These are phyloP conservation scores for Vitis hybrid DNA, from an alignment of 177 flowering plant species.

Conservation along the genomic window DNA sequence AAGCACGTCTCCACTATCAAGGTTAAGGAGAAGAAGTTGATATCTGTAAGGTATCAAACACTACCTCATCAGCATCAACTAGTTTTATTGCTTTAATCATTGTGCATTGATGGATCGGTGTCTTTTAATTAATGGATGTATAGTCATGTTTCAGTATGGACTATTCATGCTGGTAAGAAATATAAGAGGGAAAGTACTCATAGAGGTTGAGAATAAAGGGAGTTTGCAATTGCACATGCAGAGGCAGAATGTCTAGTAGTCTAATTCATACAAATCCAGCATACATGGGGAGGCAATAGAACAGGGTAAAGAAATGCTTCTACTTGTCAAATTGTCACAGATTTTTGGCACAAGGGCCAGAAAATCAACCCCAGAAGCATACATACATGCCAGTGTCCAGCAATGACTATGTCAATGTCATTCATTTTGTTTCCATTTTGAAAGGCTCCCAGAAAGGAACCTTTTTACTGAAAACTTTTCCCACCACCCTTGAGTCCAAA, in stretches of 20 bases:
- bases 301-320: neutral
- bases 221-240: too few relatives aligned
- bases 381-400: neutral
- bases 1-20: neutral
- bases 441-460: constrained; percentile 35
- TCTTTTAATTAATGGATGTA: neutral
- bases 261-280: constrained; percentile 1
- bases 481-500: constrained; percentile 43
- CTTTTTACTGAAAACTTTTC: constrained; percentile 26
- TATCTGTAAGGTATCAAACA: neutral
- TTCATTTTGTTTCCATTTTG: constrained; percentile 2
- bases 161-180: neutral
- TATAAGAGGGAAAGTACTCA: neutral
- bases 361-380: neutral
- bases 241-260: too few relatives aligned
- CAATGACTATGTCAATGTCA: neutral
- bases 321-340: too few relatives aligned
- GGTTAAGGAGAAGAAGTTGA: neutral
- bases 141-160: neutral
- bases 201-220: neutral
- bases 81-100: too few relatives aligned
- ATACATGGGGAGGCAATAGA: neutral
- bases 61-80: too few relatives aligned
- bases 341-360: too few relatives aligned
- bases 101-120: neutral